Percentiles rank a stretch among this genome's conserved stretches.
Evolutionary conservation across 2,329 filamentous ascomycete species (phyloP).

Genomic region (Trichoderma gracile): DNA sequence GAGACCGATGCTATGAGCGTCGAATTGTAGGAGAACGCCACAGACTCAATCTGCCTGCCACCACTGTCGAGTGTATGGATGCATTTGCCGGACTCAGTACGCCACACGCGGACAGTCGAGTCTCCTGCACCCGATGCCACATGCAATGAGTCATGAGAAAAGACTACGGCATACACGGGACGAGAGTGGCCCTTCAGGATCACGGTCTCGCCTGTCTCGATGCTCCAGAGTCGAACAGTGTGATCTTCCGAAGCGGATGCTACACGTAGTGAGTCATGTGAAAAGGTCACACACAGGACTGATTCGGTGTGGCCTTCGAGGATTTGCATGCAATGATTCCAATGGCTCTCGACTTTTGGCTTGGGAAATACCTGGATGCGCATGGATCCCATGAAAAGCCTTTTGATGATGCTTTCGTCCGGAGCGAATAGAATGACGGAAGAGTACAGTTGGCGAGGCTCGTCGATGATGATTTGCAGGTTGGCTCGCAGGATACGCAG

Average conservation of each 20-base stretch:
- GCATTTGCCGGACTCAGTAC: neutral
- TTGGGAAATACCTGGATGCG: neutral
- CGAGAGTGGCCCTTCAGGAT: neutral
- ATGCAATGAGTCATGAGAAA: conserved; percentile 5
- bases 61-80: neutral
- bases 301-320: neutral
- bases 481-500: neutral
- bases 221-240: neutral
- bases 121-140: neutral
- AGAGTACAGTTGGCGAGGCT: neutral
- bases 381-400: neutral
- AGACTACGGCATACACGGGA: neutral
- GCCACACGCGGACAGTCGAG: neutral
- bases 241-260: neutral
- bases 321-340: neutral
- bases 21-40: neutral
- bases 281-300: conserved; percentile 6
- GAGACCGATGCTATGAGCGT: neutral
- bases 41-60: neutral
- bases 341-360: neutral
- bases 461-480: neutral
- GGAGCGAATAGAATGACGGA: neutral
- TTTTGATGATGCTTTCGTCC: neutral
- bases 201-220: neutral
- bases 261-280: neutral